Base-by-base conservation (phyloP, 805 yeast species). In the Candida wancherniae region DNA sequence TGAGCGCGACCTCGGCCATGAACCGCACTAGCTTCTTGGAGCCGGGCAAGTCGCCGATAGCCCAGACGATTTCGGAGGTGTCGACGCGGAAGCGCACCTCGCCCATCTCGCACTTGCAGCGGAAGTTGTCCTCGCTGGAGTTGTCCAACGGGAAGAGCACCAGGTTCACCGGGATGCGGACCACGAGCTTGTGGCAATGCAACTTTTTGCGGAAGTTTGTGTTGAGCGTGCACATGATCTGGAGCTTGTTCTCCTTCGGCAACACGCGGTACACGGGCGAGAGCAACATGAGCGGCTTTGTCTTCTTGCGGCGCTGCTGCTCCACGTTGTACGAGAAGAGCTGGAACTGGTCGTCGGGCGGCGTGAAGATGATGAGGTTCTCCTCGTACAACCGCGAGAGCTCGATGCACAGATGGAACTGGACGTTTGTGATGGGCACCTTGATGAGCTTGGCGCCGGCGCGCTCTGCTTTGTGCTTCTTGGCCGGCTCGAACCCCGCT, bases 331-430 rank as follows among this genome's bases (percentile, higher is more conserved):
- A 61, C 3, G 61, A 51, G 49, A 66, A 53, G 2, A 64, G 45
- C 3, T 49, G 45, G 30, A 67, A 67, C 33, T 60, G 53, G 35
- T 64, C 70, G 29, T 86, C 96, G 0, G 96, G 96, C 10, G 97
- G 96, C 11, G 82, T 75, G 53, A 87, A 88, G 17, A 79, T 74
- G 19, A 88, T 75, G 34, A 76, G 71, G 44, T 86, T 80, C 5
- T 71, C 69, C 11, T 61, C 53, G 53, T 88, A 94, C 40, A 83
- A 71, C 30, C 78, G 68, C 3, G 80, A 73, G 22, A 85, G 58
- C 29, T 82, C 68, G n/a, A 86, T 94, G 59, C 95, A 86, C 58
- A 86, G 62, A 46, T 66, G 55, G 62, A 61, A 45, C 66, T 61
- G 69, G 18, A 61, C 58, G 33, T 63, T 60, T 4, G 57, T 39